Percentiles rank a stretch among this genome's conserved stretches.
Conservation (phyloP, 495 filamentous ascomycete genomes). For the Aspergillus baeticus region DNA sequence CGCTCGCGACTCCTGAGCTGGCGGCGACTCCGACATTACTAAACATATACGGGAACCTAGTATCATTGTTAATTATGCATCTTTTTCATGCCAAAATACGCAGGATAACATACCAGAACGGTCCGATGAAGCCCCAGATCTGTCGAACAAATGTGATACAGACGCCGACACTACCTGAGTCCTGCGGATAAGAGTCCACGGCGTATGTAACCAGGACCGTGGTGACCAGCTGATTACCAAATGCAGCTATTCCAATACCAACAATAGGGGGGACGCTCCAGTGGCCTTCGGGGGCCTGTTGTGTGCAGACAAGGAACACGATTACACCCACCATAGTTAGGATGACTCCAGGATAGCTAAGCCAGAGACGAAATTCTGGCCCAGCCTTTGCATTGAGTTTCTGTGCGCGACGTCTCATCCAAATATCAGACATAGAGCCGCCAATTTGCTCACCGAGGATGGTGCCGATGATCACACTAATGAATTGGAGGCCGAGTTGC, state of each 20-base stretch:
- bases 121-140: slow-evolving; percentile 57
- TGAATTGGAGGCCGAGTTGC: slow-evolving; percentile 52
- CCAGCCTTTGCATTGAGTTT: slow-evolving; percentile 28
- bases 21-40: slow-evolving; percentile 33
- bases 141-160: slow-evolving; percentile 40
- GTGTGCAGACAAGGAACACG: slow-evolving; percentile 38
- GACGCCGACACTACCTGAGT: neutral
- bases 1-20: slow-evolving; percentile 33
- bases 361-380: slow-evolving; percentile 51
- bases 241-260: slow-evolving; percentile 48
- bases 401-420: slow-evolving; percentile 28
- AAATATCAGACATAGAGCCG: slow-evolving; percentile 45
- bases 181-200: slow-evolving; percentile 48
- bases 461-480: slow-evolving; percentile 52
- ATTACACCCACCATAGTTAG: slow-evolving; percentile 49
- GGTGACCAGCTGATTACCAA: slow-evolving; percentile 56
- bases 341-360: slow-evolving; percentile 50
- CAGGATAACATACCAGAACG: slow-evolving; percentile 54
- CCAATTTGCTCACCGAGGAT: slow-evolving; percentile 56
- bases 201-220: slow-evolving; percentile 49
- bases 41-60: slow-evolving; percentile 43
- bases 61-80: slow-evolving; percentile 3
- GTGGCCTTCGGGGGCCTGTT: slow-evolving; percentile 31
- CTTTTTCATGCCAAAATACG: neutral
- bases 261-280: slow-evolving; percentile 52